phyloP scores from a whole-genome alignment of 805 yeast species.

The Candida succiphila region DNA sequence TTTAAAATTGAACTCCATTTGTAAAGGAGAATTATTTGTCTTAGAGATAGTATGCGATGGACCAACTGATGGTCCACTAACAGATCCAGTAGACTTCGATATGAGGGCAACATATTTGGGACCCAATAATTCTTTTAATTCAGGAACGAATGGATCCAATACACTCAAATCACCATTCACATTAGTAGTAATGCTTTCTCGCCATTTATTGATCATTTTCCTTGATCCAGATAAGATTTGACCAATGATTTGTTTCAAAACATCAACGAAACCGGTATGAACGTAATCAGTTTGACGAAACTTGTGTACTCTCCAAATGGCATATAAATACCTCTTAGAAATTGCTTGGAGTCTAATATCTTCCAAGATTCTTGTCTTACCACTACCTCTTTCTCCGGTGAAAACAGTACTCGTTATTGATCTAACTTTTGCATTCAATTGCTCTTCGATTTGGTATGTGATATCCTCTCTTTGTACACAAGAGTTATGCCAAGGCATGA shows the following conservation, averaged over 20 bases:
- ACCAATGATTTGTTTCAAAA: constrained; percentile 23
- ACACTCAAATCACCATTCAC: constrained; percentile 32
- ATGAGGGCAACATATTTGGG: constrained; percentile 23
- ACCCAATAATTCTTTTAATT: constrained; percentile 32
- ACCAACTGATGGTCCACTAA: neutral
- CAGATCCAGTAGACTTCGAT: constrained; percentile 6
- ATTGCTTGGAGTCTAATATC: constrained; percentile 27
- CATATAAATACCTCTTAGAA: constrained; percentile 20
- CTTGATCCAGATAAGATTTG: constrained; percentile 31
- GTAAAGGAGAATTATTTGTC: constrained; percentile 13
- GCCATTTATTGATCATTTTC: constrained; percentile 27
- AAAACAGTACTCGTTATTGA: constrained; percentile 19
- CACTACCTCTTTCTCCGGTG: constrained; percentile 34
- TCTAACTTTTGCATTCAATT: constrained; percentile 9
- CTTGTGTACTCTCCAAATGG: constrained; percentile 19
- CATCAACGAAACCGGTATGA: constrained; percentile 6
- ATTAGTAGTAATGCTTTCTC: constrained; percentile 26
- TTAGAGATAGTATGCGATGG: neutral
- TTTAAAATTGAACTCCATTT: constrained; percentile 29
- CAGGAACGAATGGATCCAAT: constrained; percentile 33
- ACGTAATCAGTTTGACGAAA: constrained; percentile 16
- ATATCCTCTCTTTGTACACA: constrained; percentile 21
- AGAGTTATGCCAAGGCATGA: constrained; percentile 16
- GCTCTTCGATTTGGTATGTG: constrained; percentile 11
- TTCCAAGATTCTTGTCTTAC: constrained; percentile 31